Evolutionary conservation across 164 flowering plant genomes (phyloP).

Genomic region (Amborella trichopoda): DNA sequence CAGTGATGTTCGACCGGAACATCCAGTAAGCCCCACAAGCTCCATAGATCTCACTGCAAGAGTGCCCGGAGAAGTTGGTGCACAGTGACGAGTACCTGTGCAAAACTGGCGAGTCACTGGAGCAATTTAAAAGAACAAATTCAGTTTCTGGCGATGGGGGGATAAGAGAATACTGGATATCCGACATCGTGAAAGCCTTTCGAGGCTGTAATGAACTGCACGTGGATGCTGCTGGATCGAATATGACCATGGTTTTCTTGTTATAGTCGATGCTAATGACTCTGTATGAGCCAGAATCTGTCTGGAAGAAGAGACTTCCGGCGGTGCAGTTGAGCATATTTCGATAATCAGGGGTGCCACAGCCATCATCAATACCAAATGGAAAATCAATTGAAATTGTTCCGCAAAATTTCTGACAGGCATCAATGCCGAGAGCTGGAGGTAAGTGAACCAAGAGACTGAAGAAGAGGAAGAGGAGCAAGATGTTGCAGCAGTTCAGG

Average conservation of each 20-base stretch:
- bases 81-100: conserved; percentile 66
- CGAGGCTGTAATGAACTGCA: conserved; percentile 62
- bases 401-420: conserved; percentile 43
- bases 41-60: conserved; percentile 74
- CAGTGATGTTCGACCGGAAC: conserved; percentile 25
- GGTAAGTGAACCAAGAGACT: too few relatives aligned
- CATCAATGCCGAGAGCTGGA: too few relatives aligned
- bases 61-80: conserved; percentile 68
- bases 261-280: conserved; percentile 79
- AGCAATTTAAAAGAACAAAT: conserved; percentile 76
- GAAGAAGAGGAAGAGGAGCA: too few relatives aligned
- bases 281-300: conserved; percentile 82
- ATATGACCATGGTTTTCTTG: conserved; percentile 52
- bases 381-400: conserved; percentile 83
- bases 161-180: conserved; percentile 43
- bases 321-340: conserved; percentile 79
- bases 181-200: conserved; percentile 59
- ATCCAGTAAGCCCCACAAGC: conserved; percentile 43
- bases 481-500: too few relatives aligned
- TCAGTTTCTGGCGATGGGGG: conserved; percentile 73
- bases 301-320: conserved; percentile 78
- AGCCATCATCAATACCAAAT: conserved; percentile 50
- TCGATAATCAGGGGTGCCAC: conserved; percentile 73
- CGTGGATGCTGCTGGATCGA: conserved; percentile 73
- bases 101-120: conserved; percentile 75